Conservation (phyloP, 2,329 filamentous ascomycete species). For the Trichoderma sp. region DNA sequence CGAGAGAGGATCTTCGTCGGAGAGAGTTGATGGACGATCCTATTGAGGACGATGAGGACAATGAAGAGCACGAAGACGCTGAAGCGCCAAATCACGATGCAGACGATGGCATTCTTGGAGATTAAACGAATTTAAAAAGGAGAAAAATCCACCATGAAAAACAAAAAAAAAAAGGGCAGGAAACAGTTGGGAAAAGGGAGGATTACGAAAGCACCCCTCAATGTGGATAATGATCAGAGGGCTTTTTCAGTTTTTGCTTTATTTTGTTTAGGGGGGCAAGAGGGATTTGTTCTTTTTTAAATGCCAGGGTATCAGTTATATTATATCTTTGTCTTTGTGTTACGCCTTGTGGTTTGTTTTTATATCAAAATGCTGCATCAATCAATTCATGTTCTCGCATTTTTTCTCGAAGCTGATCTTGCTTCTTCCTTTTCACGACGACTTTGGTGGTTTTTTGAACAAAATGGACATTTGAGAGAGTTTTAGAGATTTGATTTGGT, state of each 20-base stretch:
- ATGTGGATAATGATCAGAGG: constrained; percentile 12
- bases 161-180: constrained; percentile 24
- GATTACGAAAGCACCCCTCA: neutral
- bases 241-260: neutral
- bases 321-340: constrained; percentile 4
- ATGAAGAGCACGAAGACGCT: constrained; percentile 30
- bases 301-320: constrained; percentile 16
- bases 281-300: neutral
- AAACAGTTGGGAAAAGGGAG: neutral
- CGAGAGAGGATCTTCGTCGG: constrained; percentile 57
- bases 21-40: constrained; percentile 56
- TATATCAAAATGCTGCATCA: neutral
- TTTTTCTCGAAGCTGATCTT: neutral
- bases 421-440: neutral
- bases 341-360: neutral
- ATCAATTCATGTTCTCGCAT: neutral
- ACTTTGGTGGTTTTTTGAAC: neutral
- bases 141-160: neutral
- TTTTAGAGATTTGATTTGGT: neutral
- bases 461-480: neutral
- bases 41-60: constrained; percentile 41
- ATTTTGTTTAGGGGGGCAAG: neutral
- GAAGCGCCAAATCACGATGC: constrained; percentile 40
- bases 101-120: constrained; percentile 50
- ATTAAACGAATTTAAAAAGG: constrained; percentile 38